Conservation (phyloP, 2,329 filamentous ascomycete genomes). For the Neoscytalidium dimidiatum region DNA sequence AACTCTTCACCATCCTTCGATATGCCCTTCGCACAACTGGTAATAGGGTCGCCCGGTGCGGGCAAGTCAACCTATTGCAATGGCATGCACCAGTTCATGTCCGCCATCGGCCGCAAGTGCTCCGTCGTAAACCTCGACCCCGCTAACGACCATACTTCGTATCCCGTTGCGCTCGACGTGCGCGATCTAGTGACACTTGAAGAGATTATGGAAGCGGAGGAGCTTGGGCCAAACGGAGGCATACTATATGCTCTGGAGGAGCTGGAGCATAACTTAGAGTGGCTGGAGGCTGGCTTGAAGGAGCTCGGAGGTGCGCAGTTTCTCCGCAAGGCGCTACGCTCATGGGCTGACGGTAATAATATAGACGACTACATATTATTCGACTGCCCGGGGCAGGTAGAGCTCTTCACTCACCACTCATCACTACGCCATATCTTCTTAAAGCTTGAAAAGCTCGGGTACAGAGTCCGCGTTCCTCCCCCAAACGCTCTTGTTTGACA, state of each 20-base stretch:
- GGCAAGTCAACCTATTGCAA: constrained; percentile 99
- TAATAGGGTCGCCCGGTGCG: constrained; percentile 90
- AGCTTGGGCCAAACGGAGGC: constrained; percentile 88
- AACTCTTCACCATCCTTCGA: constrained; percentile 18
- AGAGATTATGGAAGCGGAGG: constrained; percentile 90
- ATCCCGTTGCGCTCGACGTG: constrained; percentile 88
- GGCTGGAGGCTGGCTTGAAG: constrained; percentile 80
- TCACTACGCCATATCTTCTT: constrained; percentile 92
- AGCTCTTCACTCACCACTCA: constrained; percentile 93
- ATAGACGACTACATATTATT: constrained; percentile 88
- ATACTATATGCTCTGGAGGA: constrained; percentile 94
- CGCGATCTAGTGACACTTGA: constrained; percentile 86
- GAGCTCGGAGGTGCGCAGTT: constrained; percentile 61
- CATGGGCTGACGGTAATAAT: background rate
- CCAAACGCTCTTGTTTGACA: constrained; percentile 5
- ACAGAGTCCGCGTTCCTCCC: constrained; percentile 66
- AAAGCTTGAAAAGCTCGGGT: constrained; percentile 84
- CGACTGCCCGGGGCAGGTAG: constrained; percentile 95
- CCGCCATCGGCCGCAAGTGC: constrained; percentile 90
- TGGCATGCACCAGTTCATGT: constrained; percentile 98
- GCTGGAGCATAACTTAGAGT: constrained; percentile 90
- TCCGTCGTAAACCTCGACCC: constrained; percentile 96
- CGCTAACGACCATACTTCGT: constrained; percentile 89
- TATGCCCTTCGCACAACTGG: constrained; percentile 71
- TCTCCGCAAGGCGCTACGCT: constrained; percentile 21